Percentiles rank a stretch among this genome's conserved stretches.
These are phyloP conservation scores for Russula griseocarnosa DNA, from an alignment of 768 basidiomycete genomes.

Conservation along the genomic window DNA sequence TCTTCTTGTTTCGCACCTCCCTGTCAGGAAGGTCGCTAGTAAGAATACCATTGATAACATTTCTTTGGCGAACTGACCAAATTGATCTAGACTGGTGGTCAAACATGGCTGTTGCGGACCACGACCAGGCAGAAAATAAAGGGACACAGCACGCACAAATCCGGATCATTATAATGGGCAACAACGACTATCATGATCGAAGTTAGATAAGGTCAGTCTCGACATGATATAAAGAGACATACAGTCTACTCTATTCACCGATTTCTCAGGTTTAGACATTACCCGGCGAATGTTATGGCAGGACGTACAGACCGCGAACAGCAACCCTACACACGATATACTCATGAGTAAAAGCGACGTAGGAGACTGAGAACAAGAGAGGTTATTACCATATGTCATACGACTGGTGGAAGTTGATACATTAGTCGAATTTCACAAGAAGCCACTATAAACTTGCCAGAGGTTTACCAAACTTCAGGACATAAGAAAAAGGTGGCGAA, in stretches of 20 bases:
- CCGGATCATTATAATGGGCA: slow-evolving; percentile 63
- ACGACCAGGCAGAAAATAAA: slow-evolving; percentile 1
- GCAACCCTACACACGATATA: slow-evolving; percentile 30
- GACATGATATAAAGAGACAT: slow-evolving; percentile 3
- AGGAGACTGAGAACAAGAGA: not conserved
- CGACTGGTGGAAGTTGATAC: slow-evolving; percentile 34
- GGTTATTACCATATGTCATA: slow-evolving; percentile 54
- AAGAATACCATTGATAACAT: slow-evolving; percentile 25
- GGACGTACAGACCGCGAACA: slow-evolving; percentile 61
- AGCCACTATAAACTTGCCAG: slow-evolving; percentile 45
- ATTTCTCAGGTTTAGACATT: not conserved
- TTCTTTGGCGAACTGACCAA: slow-evolving; percentile 52
- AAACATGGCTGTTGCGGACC: slow-evolving; percentile 17
- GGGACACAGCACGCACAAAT: slow-evolving; percentile 54
- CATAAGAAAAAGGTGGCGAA: not conserved
- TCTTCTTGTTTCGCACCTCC: slow-evolving; percentile 85
- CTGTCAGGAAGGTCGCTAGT: slow-evolving; percentile 39
- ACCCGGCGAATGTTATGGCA: not conserved
- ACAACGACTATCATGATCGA: slow-evolving; percentile 55
- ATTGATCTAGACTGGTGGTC: slow-evolving; percentile 57
- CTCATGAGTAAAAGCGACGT: not conserved
- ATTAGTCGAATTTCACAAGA: not conserved
- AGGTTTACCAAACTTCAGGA: slow-evolving; percentile 64
- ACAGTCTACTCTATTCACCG: slow-evolving; percentile 55
- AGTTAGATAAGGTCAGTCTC: not conserved